Percentiles rank a stretch among this genome's conserved stretches.
These are phyloP conservation scores for Ustilago tritici DNA, from an alignment of 1,284 basidiomycete genomes.

Conservation along the genomic window DNA sequence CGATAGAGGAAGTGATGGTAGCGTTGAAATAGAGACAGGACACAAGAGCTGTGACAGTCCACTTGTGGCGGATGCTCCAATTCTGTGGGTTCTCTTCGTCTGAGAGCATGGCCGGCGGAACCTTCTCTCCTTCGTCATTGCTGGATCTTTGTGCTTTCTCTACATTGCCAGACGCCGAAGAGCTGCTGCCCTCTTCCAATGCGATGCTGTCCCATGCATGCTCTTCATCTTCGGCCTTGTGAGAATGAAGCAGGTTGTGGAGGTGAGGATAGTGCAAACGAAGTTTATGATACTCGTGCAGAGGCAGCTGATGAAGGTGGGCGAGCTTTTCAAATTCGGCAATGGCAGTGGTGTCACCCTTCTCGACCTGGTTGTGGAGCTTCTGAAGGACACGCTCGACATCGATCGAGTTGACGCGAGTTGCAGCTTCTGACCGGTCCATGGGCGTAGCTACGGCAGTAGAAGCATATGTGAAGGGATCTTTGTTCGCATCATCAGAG, in stretches of 20 bases:
- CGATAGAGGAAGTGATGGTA: constrained; percentile 45
- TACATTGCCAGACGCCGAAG: neutral
- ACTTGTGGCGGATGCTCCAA: constrained; percentile 37
- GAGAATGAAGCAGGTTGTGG: neutral
- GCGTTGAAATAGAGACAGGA: constrained; percentile 39
- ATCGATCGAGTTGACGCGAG: constrained; percentile 41
- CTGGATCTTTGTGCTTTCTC: neutral
- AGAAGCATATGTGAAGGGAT: neutral
- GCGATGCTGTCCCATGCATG: neutral
- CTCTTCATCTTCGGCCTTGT: neutral
- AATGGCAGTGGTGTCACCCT: constrained; percentile 38
- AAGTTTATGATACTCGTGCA: constrained; percentile 9
- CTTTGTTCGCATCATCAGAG: neutral
- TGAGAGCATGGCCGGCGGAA: constrained; percentile 23
- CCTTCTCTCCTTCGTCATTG: neutral
- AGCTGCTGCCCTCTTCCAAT: constrained; percentile 7
- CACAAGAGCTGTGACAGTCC: constrained; percentile 42
- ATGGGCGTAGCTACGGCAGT: constrained; percentile 26
- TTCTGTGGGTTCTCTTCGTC: constrained; percentile 41
- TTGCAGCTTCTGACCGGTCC: constrained; percentile 21
- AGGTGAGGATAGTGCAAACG: constrained; percentile 15
- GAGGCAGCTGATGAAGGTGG: constrained; percentile 26
- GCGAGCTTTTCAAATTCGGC: constrained; percentile 37
- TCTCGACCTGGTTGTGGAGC: constrained; percentile 28
- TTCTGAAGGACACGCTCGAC: constrained; percentile 22